Conservation (phyloP, 768 basidiomycete genomes). For the Leccinum olivaceopallidum region DNA sequence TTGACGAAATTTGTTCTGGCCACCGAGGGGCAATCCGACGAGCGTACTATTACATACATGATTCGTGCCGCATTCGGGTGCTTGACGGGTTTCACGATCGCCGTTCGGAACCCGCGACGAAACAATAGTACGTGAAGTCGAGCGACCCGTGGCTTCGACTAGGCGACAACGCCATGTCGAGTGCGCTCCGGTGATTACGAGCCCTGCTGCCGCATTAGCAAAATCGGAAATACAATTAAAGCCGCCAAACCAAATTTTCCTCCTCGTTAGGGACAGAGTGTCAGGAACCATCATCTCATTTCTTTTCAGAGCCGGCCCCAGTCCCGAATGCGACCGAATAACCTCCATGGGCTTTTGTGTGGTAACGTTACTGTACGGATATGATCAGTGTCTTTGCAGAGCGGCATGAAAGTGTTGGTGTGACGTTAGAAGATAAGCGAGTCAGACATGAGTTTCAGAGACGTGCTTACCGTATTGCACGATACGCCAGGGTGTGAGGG, state of each 20-base stretch:
- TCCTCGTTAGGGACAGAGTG: background rate
- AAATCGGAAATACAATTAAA: background rate
- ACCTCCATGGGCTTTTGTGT: background rate
- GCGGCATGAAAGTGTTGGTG: conserved; percentile 3
- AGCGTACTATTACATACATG: background rate
- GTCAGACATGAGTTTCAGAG: conserved; percentile 11
- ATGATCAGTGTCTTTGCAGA: background rate
- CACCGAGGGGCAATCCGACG: background rate
- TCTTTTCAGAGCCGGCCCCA: background rate
- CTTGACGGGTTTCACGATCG: background rate
- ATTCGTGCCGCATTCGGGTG: background rate
- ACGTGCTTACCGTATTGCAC: background rate
- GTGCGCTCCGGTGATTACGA: background rate
- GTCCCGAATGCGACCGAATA: background rate
- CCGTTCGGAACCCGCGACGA: background rate
- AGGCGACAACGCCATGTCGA: background rate
- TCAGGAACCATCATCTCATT: conserved; percentile 1
- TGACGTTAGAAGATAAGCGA: conserved; percentile 22
- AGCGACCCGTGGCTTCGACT: background rate
- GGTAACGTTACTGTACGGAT: background rate
- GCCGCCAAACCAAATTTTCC: background rate
- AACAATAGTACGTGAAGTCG: background rate
- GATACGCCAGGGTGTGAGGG: background rate
- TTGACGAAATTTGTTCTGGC: background rate
- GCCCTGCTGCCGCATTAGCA: background rate